These are phyloP conservation scores for Murraya koenigii DNA, from an alignment of 345 rosid species.

Conservation along the genomic window DNA sequence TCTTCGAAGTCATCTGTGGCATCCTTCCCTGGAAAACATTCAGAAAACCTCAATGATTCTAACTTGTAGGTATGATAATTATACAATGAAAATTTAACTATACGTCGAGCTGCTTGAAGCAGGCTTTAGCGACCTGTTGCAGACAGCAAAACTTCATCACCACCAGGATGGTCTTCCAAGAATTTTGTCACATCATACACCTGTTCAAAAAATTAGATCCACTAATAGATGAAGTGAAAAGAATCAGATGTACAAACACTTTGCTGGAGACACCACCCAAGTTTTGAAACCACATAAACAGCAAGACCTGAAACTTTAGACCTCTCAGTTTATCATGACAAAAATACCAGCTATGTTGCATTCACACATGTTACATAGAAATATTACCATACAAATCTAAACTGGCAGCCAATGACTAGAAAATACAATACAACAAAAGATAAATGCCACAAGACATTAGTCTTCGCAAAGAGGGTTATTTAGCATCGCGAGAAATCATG, in stretches of 20 bases:
- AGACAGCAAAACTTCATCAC: conserved; percentile 46
- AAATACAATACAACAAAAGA: neutral
- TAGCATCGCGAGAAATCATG: neutral
- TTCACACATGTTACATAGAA: neutral
- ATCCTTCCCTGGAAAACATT: conserved; percentile 52
- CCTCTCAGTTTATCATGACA: neutral
- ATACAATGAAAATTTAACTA: neutral
- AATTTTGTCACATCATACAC: conserved; percentile 54
- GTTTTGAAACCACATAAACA: neutral
- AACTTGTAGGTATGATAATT: neutral
- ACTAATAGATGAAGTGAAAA: neutral
- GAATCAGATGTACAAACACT: neutral
- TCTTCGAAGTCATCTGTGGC: conserved; percentile 79
- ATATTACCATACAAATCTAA: neutral
- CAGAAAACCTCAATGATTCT: neutral
- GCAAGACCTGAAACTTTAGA: neutral
- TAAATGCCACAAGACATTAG: neutral
- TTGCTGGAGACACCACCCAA: neutral
- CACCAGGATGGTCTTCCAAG: conserved; percentile 64
- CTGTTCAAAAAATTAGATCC: conserved; percentile 18
- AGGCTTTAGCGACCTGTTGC: conserved; percentile 34
- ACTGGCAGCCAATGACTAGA: neutral
- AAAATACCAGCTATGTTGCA: neutral
- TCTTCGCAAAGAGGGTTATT: neutral
- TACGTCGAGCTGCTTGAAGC: neutral